These are phyloP conservation scores for Calocybe indica DNA, from an alignment of 768 basidiomycete genomes.

Conservation along the genomic window DNA sequence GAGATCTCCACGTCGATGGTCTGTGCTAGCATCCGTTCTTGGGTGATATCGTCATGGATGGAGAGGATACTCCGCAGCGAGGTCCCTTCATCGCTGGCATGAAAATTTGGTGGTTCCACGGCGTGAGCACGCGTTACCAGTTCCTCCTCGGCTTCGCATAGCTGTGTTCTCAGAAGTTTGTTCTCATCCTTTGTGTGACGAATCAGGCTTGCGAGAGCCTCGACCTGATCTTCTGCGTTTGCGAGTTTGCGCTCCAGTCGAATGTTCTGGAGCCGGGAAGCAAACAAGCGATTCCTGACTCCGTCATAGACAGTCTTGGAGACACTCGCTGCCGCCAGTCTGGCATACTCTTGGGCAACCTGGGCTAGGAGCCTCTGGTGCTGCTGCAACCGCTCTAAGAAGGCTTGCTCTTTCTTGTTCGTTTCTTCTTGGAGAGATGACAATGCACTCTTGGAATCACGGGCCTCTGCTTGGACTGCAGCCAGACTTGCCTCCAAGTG, in stretches of 20 bases:
- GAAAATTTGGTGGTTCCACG: neutral
- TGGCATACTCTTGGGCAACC: conserved; percentile 49
- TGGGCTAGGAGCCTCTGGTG: conserved; percentile 37
- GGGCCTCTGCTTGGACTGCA: conserved; percentile 28
- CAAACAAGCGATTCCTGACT: conserved; percentile 34
- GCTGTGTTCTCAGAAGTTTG: conserved; percentile 27
- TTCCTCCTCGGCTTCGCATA: conserved; percentile 29
- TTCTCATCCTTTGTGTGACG: conserved; percentile 54
- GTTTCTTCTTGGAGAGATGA: conserved; percentile 23
- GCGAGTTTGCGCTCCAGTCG: conserved; percentile 65
- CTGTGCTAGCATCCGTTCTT: neutral
- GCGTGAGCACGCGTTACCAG: conserved; percentile 16
- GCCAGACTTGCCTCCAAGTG: conserved; percentile 31
- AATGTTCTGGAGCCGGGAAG: conserved; percentile 33
- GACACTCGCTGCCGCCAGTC: conserved; percentile 40
- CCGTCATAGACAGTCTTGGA: conserved; percentile 24
- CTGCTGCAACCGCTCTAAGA: conserved; percentile 46
- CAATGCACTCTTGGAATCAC: conserved; percentile 25
- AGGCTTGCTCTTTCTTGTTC: conserved; percentile 34
- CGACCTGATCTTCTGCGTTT: conserved; percentile 62
- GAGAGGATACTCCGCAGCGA: too few relatives aligned
- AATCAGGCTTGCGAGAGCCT: conserved; percentile 57
- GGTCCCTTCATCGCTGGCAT: too few relatives aligned
- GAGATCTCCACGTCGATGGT: too few relatives aligned
- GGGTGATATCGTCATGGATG: neutral